Evolutionary conservation across 495 filamentous ascomycete genomes (phyloP).

Genomic region (Thermochaetoides thermophila): DNA sequence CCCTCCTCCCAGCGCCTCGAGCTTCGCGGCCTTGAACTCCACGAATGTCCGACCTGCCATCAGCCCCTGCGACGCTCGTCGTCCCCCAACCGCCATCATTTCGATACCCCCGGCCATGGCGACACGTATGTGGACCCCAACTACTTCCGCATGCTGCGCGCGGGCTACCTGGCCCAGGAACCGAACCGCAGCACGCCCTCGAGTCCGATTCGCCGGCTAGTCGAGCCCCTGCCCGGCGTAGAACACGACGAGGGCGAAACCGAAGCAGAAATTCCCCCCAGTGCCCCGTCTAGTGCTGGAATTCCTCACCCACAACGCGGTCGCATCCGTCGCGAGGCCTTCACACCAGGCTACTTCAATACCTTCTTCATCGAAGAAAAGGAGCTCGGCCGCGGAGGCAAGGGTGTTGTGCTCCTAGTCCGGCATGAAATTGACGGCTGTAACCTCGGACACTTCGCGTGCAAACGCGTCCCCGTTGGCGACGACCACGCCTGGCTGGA

Average conservation of each 20-base stretch:
- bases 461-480: constrained; percentile 90
- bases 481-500: constrained; percentile 92
- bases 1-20: constrained; percentile 70
- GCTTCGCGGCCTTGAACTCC: constrained; percentile 48
- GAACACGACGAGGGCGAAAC: constrained; percentile 13
- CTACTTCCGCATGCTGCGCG: constrained; percentile 86
- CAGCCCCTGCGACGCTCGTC: constrained; percentile 51
- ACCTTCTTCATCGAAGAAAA: constrained; percentile 80
- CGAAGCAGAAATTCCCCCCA: constrained; percentile 25
- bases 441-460: constrained; percentile 76
- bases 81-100: constrained; percentile 34
- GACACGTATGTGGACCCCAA: constrained; percentile 71
- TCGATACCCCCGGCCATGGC: constrained; percentile 26
- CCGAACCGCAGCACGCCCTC: constrained; percentile 22
- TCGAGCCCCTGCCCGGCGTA: constrained; percentile 24
- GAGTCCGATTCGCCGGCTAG: constrained; percentile 33
- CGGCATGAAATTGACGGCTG: constrained; percentile 82
- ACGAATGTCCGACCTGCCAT: constrained; percentile 79
- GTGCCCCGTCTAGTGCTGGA: no score
- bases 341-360: constrained; percentile 83
- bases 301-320: no score
- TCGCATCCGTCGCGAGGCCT: constrained; percentile 70
- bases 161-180: constrained; percentile 16
- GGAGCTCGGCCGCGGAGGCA: constrained; percentile 78
- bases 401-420: constrained; percentile 85